Evolutionary conservation across 1,284 basidiomycete genomes (phyloP).

Genomic region (Cutaneotrichosporon cutaneum): DNA sequence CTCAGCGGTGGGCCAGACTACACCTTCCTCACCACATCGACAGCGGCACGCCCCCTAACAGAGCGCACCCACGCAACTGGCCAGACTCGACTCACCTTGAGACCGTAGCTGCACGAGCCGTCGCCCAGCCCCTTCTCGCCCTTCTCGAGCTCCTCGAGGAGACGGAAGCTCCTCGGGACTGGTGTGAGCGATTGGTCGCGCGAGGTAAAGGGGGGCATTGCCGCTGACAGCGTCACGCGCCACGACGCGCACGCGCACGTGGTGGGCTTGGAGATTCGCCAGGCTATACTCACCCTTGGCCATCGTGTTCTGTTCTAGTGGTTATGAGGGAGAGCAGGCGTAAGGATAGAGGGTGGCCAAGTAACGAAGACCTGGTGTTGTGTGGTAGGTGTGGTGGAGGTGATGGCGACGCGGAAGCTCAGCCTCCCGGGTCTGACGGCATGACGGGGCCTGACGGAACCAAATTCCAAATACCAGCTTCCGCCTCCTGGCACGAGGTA

Average conservation of each 20-base stretch:
- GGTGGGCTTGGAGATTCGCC: too few relatives aligned
- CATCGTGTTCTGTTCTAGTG: constrained; percentile 1
- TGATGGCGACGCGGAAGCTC: background rate
- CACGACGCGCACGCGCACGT: background rate
- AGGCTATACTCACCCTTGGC: constrained; percentile 9
- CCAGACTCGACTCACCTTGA: constrained; percentile 58
- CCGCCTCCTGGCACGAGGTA: too few relatives aligned
- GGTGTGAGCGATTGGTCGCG: constrained; percentile 6
- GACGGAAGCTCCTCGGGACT: constrained; percentile 96
- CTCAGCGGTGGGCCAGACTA: too few relatives aligned
- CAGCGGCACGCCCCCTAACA: too few relatives aligned
- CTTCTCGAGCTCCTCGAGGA: constrained; percentile 97
- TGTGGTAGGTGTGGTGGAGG: background rate
- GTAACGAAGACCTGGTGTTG: background rate
- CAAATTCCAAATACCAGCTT: background rate
- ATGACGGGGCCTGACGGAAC: background rate
- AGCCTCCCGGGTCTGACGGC: background rate
- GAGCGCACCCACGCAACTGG: background rate
- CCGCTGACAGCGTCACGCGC: background rate
- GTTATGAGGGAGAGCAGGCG: background rate
- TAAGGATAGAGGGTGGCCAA: too few relatives aligned
- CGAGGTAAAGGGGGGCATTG: background rate
- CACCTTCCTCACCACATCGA: background rate
- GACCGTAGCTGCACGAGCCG: constrained; percentile 92
- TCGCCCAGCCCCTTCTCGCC: constrained; percentile 99